A percentile compares a stretch with the other conserved stretches of the same genome.
These are phyloP conservation scores for Neurospora sp. DNA, from an alignment of 495 filamentous ascomycete genomes.

Conservation along the genomic window DNA sequence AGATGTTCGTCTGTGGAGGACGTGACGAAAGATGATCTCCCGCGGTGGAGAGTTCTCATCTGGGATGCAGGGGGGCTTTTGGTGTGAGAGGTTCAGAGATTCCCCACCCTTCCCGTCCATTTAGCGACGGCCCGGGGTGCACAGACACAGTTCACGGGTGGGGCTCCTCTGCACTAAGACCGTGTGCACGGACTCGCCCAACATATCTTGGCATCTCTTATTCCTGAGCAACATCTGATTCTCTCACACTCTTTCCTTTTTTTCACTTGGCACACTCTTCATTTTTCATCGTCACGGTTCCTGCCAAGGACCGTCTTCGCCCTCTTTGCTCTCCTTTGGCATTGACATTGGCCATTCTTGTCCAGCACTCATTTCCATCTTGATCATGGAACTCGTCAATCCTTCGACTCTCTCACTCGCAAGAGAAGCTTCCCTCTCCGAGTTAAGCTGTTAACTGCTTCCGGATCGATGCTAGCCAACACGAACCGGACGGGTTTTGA, in stretches of 20 bases:
- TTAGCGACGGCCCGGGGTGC: background rate
- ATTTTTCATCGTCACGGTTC: background rate
- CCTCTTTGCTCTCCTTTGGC: background rate
- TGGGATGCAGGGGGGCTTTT: background rate
- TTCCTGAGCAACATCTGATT: background rate
- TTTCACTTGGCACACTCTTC: background rate
- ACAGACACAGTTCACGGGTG: background rate
- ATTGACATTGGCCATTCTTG: background rate
- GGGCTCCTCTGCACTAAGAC: background rate
- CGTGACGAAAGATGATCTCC: background rate
- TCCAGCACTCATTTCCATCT: background rate
- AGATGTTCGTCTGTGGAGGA: background rate
- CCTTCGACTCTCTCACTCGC: background rate
- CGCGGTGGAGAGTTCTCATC: background rate
- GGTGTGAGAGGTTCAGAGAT: background rate
- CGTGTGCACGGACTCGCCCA: background rate
- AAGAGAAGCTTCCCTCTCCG: background rate
- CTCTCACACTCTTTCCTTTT: background rate
- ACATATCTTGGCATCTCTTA: background rate
- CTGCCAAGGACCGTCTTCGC: background rate
- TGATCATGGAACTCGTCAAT: background rate
- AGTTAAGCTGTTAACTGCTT: background rate
- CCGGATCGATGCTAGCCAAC: background rate
- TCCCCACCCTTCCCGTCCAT: background rate
- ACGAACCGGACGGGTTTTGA: background rate